Evolutionary conservation across 1,139 yeast genomes (phyloP).

Genomic region (Magnusiomyces fungicola): DNA sequence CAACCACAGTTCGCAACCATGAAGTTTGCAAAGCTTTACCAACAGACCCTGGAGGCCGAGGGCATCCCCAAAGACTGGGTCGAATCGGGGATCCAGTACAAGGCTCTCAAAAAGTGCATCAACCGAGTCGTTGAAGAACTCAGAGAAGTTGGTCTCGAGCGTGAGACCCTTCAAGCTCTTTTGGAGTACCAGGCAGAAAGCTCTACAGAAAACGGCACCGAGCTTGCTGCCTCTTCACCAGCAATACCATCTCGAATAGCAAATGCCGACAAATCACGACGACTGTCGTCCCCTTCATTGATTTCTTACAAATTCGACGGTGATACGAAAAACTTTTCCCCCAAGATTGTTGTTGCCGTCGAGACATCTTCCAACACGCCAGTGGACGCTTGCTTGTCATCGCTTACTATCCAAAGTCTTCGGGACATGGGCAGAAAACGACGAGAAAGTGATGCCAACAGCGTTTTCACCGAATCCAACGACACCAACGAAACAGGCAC

Average conservation of each 20-base stretch:
- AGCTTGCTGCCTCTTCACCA: no score
- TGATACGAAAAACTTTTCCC: constrained; percentile 19
- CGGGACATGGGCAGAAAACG: constrained; percentile 11
- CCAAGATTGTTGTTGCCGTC: constrained; percentile 21
- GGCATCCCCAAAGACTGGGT: constrained; percentile 65
- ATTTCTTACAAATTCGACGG: constrained; percentile 25
- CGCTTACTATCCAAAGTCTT: constrained; percentile 15
- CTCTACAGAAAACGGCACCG: no score
- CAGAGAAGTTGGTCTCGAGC: constrained; percentile 31
- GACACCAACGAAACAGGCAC: no score
- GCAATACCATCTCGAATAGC: no score
- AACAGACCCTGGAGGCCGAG: constrained; percentile 53
- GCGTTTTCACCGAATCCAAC: not conserved
- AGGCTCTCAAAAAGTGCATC: constrained; percentile 59
- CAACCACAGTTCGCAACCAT: no score
- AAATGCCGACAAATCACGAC: no score
- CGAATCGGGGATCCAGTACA: constrained; percentile 62
- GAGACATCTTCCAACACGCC: constrained; percentile 19
- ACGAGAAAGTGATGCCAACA: not conserved
- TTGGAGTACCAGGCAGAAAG: constrained; percentile 31
- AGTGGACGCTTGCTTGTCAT: constrained; percentile 16
- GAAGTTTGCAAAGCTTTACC: constrained; percentile 71
- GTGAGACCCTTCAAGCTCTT: constrained; percentile 41
- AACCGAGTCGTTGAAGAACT: constrained; percentile 55
- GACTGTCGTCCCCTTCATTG: constrained; percentile 4